Conservation (phyloP, 805 yeast genomes). For the Middelhovenomyces tepae region DNA sequence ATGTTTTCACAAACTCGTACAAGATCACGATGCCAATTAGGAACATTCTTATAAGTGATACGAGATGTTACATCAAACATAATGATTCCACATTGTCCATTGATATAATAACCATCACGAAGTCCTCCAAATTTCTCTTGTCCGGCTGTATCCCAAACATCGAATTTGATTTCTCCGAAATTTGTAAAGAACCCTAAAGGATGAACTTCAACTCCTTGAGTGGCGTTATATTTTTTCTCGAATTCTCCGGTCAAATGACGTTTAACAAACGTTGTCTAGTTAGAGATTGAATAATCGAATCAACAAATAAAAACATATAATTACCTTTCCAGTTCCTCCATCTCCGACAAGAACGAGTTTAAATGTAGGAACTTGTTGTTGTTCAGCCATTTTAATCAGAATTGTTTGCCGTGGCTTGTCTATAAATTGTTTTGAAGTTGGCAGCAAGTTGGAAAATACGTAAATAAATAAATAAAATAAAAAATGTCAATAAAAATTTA, state of each 20-base stretch:
- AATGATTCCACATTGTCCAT: constrained; percentile 99
- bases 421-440: constrained; percentile 2
- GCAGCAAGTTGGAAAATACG: constrained; percentile 1
- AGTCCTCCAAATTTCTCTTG: constrained; percentile 99
- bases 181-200: constrained; percentile 97
- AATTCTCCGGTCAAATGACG: constrained; percentile 98
- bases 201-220: constrained; percentile 99
- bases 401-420: constrained; percentile 2
- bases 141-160: constrained; percentile 99
- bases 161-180: constrained; percentile 97
- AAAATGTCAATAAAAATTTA: constrained; percentile 1
- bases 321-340: constrained; percentile 98
- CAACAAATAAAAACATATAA: constrained; percentile 20
- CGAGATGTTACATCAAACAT: constrained; percentile 99
- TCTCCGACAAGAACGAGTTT: constrained; percentile 99
- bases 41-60: constrained; percentile 98
- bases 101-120: constrained; percentile 99
- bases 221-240: constrained; percentile 97
- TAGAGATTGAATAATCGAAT: constrained; percentile 4
- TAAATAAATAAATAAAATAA: too few species aligned
- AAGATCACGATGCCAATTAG: constrained; percentile 99
- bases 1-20: constrained; percentile 99
- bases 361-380: constrained; percentile 74
- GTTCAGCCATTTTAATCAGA: constrained; percentile 22
- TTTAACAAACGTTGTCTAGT: constrained; percentile 92